Evolutionary conservation across 257 asterid genomes (phyloP).

Genomic region (Fraxinus americana): DNA sequence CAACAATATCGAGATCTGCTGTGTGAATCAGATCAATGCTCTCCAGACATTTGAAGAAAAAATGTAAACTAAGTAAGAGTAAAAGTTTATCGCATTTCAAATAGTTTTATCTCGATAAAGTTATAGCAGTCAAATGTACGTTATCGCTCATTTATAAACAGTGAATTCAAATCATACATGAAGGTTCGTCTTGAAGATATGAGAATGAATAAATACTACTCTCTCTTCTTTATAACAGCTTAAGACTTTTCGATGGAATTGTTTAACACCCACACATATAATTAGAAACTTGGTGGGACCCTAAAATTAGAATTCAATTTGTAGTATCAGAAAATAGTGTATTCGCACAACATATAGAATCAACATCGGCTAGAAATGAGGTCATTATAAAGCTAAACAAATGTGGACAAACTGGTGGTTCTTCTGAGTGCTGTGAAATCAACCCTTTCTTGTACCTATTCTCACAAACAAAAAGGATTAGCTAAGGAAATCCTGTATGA

Average conservation of each 20-base stretch:
- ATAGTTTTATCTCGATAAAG: no score
- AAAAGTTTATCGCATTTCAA: not conserved
- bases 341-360: conserved; percentile 29
- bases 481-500: not conserved
- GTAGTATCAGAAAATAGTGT: not conserved
- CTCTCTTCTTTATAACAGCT: not conserved
- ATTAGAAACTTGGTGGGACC: not conserved
- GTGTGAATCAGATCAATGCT: not conserved
- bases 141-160: not conserved
- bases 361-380: conserved; percentile 21
- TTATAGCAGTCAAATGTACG: no score
- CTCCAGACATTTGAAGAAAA: not conserved
- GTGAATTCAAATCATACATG: not conserved
- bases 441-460: not conserved
- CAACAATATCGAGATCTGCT: no score
- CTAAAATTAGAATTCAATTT: conserved; percentile 1
- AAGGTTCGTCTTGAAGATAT: not conserved
- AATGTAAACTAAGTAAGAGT: not conserved
- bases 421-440: not conserved
- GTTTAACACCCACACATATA: not conserved
- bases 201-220: not conserved
- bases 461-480: not conserved
- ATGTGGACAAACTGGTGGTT: conserved; percentile 26
- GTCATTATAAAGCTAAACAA: conserved; percentile 21
- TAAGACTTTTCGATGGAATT: not conserved